phyloP scores from a whole-genome alignment of 1,284 basidiomycete species.

The Pulveroboletus ridleyi region DNA sequence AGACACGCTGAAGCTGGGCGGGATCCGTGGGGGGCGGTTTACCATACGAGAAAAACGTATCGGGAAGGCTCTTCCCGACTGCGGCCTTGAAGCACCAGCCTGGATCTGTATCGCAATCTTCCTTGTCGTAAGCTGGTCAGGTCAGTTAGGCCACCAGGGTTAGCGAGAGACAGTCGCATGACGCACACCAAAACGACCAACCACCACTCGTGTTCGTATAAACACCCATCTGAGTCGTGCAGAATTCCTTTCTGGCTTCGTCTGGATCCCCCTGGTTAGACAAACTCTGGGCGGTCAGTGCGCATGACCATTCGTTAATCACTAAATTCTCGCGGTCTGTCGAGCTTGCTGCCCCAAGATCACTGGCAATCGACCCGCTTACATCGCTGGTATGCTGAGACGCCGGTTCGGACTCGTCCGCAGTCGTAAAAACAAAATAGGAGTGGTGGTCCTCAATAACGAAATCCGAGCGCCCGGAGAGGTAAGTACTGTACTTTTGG shows the following conservation, averaged over 20 bases:
- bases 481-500: constrained; percentile 58
- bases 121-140: constrained; percentile 54
- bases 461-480: constrained; percentile 67
- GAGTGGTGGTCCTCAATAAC: constrained; percentile 82
- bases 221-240: constrained; percentile 64
- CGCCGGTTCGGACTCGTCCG: constrained; percentile 52
- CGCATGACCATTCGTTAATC: constrained; percentile 78
- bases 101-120: constrained; percentile 62
- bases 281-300: constrained; percentile 65
- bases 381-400: constrained; percentile 57
- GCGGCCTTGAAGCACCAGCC: constrained; percentile 75
- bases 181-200: constrained; percentile 79
- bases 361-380: constrained; percentile 45
- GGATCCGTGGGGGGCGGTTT: constrained; percentile 25
- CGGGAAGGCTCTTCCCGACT: constrained; percentile 60
- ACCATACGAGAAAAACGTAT: constrained; percentile 62
- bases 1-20: constrained; percentile 23
- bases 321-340: constrained; percentile 65
- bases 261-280: constrained; percentile 51
- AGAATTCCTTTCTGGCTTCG: constrained; percentile 60
- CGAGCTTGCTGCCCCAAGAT: constrained; percentile 46
- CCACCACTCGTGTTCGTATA: constrained; percentile 70
- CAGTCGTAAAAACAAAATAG: constrained; percentile 70
- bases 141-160: not conserved
- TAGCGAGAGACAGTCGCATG: constrained; percentile 28